Evolutionary conservation across 2,329 filamentous ascomycete genomes (phyloP).

Genomic region (Cladosporium sp.): DNA sequence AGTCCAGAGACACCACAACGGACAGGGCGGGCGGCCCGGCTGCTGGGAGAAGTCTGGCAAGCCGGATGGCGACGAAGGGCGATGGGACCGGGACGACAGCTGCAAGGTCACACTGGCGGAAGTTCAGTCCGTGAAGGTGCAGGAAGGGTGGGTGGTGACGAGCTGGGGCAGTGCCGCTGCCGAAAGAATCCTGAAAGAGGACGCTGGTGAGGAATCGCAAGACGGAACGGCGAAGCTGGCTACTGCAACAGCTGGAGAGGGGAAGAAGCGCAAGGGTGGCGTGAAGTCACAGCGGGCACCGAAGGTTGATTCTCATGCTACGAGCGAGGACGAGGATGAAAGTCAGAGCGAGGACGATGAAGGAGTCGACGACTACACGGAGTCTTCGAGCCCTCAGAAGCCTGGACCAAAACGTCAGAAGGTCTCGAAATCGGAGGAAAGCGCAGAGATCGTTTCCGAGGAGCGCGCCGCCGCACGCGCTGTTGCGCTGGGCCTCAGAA

Average conservation of each 20-base stretch:
- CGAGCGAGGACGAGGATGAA: not conserved
- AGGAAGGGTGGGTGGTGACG: conserved; percentile 27
- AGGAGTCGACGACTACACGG: not conserved
- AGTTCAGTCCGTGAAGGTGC: conserved; percentile 24
- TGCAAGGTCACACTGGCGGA: conserved; percentile 24
- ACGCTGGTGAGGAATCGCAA: not conserved
- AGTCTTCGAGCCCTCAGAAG: not conserved
- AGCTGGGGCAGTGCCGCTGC: not conserved
- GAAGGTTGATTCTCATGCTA: not conserved
- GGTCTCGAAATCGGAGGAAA: not conserved
- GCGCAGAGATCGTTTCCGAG: not conserved
- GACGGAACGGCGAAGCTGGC: not conserved
- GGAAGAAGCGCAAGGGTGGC: not conserved
- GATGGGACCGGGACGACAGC: conserved; percentile 29
- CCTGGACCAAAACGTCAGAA: not conserved
- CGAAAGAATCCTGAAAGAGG: not conserved
- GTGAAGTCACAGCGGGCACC: not conserved
- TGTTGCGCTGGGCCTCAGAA: conserved; percentile 7
- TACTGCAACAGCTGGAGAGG: not conserved
- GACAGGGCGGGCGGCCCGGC: conserved; percentile 16
- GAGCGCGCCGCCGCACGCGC: not conserved
- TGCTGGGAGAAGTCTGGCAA: conserved; percentile 19
- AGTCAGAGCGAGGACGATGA: not conserved
- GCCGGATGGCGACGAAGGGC: not conserved
- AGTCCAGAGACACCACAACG: conserved; percentile 28